phyloP scores from a whole-genome alignment of 345 rosid species.

The Brassica juncea region DNA sequence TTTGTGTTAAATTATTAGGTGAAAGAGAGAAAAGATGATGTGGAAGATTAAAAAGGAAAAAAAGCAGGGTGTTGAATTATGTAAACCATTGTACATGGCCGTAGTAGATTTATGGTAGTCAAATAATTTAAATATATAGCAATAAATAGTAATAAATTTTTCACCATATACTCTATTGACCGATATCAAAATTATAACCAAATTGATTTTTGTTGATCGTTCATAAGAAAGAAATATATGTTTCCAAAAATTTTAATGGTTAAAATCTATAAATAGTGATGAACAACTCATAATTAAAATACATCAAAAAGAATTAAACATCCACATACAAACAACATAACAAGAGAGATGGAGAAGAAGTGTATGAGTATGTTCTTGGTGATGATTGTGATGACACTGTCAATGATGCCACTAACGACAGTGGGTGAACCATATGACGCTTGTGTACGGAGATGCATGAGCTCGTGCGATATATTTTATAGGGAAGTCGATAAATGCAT shows the following conservation, averaged over 20 bases:
- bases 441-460: not conserved
- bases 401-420: not conserved
- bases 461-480: not conserved
- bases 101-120: too few species aligned
- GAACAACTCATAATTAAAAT: not conserved
- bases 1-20: too few species aligned
- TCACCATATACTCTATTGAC: not conserved
- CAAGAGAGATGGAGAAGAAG: not conserved
- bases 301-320: not conserved
- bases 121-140: too few species aligned
- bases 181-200: not conserved
- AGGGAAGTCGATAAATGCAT: not conserved
- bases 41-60: too few species aligned
- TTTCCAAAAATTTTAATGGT: not conserved
- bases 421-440: not conserved
- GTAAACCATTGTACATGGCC: too few species aligned
- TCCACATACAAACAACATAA: not conserved
- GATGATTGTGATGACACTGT: not conserved
- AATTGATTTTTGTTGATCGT: not conserved
- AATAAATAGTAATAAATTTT: too few species aligned
- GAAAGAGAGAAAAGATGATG: too few species aligned
- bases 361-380: not conserved
- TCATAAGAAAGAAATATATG: not conserved
- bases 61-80: too few species aligned
- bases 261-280: not conserved